Conservation (phyloP, 495 filamentous ascomycete genomes). For the Filosporella fistucella region DNA sequence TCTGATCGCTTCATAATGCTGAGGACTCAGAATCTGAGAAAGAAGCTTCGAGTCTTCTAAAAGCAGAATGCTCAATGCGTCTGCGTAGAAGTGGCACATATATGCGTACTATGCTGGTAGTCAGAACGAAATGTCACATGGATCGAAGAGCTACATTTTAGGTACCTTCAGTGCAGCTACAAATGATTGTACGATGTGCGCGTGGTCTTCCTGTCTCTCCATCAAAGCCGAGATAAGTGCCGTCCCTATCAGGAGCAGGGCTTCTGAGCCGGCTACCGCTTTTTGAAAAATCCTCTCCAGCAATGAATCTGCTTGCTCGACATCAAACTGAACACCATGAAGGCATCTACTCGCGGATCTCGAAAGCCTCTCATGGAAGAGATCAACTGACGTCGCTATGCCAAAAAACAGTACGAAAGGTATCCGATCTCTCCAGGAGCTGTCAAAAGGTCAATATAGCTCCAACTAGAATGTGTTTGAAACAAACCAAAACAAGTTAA, state of each 20-base stretch:
- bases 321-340: slow-evolving; percentile 76
- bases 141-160: no score
- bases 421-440: slow-evolving; percentile 85
- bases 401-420: slow-evolving; percentile 85
- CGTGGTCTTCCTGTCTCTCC: slow-evolving; percentile 75
- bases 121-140: neutral
- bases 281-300: slow-evolving; percentile 75
- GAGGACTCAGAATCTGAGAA: slow-evolving; percentile 35
- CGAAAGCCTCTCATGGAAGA: slow-evolving; percentile 82
- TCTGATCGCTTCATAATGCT: slow-evolving; percentile 71
- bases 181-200: slow-evolving; percentile 83
- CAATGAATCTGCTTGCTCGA: slow-evolving; percentile 68
- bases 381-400: slow-evolving; percentile 83
- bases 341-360: slow-evolving; percentile 65
- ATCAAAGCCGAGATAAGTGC: slow-evolving; percentile 57
- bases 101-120: slow-evolving; percentile 65
- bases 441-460: slow-evolving; percentile 25
- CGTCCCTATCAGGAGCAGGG: slow-evolving; percentile 64
- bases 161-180: slow-evolving; percentile 73
- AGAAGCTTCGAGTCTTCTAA: slow-evolving; percentile 19
- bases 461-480: neutral
- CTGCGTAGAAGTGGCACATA: slow-evolving; percentile 95
- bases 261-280: slow-evolving; percentile 50
- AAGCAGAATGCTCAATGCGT: slow-evolving; percentile 71
- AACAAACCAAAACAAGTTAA: slow-evolving; percentile 71